Base-by-base conservation (phyloP, 768 basidiomycete genomes). In the Mycena capillaripes region DNA sequence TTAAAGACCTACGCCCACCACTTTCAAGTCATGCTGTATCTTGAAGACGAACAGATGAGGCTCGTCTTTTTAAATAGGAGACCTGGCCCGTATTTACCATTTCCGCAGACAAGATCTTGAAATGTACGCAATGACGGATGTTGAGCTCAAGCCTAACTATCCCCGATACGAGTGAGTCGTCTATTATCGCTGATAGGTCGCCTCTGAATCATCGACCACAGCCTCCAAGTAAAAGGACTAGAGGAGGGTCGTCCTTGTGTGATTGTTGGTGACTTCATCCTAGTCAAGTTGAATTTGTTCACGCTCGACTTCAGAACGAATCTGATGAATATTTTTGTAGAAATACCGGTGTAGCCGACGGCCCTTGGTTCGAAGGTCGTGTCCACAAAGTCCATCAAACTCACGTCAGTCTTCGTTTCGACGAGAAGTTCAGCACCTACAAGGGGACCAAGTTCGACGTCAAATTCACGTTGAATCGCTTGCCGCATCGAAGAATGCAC, bases 191-290 rank as follows among this genome's bases (percentile, higher is more conserved):
- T 64, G 42, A 1, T 55, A 4, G 38, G 27, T 36, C 34, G 21
- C n/a, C 14, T 34, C 42, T 69, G 30, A 69, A 56, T 29, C n/a
- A n/a, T 36, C 21, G 14, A 2, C 48, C 17, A 8, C 44, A 91
- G 89, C 29, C 79, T 91, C 7, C 66, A 80, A 36, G 89, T 92
- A 11, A 83, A 87, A 36, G 90, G 90, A 7, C 81, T 91, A 1
- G 89, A 87, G 2, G 89, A 91, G 79, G 87, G 88, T 58, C 83
- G 90, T 4, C 90, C 90, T 0, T 89, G 87, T 25, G 88, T 91
- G 19, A 82, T 90, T 21, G 84, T 89, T 21, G 90, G 90, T 60
- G 83, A 87, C 77, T 85, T 76, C 68, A 84, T 86, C 61, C 81
- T 80, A 32, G 81, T 85, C 68, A 82, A 79, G 72, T 78, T 74